phyloP scores from a whole-genome alignment of 371 early-diverging fungal species.

The Mucor irregularis region DNA sequence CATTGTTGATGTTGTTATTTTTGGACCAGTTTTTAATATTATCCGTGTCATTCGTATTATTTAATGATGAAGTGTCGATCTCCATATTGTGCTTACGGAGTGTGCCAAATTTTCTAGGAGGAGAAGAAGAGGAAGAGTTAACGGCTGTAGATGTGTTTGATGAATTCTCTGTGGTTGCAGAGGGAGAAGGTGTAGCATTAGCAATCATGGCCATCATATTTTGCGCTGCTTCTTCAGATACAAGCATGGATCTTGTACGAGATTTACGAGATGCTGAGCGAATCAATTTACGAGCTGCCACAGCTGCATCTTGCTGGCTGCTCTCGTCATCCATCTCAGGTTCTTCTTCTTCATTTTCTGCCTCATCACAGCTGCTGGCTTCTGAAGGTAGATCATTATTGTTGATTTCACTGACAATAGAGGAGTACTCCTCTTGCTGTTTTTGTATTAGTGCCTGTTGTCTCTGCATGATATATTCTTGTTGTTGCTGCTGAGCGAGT shows the following conservation, averaged over 20 bases:
- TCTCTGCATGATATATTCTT: too few species aligned
- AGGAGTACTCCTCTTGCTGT: neutral
- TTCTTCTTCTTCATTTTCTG: conserved; percentile 6
- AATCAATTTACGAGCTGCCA: conserved; percentile 21
- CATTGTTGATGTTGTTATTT: neutral
- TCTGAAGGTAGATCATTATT: too few species aligned
- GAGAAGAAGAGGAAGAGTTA: too few species aligned
- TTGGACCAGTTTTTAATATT: conserved; percentile 3
- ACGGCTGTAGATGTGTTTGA: too few species aligned
- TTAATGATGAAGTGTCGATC: conserved; percentile 2
- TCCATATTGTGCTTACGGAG: conserved; percentile 2
- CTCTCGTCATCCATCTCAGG: neutral
- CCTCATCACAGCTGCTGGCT: too few species aligned
- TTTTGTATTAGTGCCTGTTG: neutral
- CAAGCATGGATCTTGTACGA: conserved; percentile 24
- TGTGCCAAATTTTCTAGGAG: conserved; percentile 15
- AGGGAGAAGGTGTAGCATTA: neutral
- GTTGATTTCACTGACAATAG: conserved; percentile 3
- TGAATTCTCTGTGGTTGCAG: neutral
- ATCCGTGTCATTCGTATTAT: neutral
- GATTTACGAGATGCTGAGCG: conserved; percentile 29
- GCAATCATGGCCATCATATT: conserved; percentile 5
- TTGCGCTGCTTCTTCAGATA: conserved; percentile 15
- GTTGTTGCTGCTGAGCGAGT: neutral
- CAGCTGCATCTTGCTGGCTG: conserved; percentile 9